Evolutionary conservation across 192 early-diverging fungal genomes (phyloP), one percentile per base, ranked within the genome.

Genomic region (Diversispora eburnea): DNA sequence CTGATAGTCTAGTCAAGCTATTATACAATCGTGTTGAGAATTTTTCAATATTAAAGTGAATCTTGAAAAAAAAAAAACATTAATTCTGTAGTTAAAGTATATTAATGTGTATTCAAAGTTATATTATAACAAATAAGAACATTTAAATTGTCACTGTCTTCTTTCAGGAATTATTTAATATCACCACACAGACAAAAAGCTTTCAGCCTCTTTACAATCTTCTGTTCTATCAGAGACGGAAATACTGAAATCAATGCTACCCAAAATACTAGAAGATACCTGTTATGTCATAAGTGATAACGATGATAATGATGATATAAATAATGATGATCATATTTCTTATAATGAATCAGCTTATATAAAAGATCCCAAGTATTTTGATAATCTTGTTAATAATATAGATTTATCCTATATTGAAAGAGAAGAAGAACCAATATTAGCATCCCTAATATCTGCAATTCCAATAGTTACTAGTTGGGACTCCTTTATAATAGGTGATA

Each of bases 291-390:
- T 3, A 49, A 49, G 48, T 33, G 25, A 33, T 49, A 49, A 49
- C 13, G 13, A 49, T 13, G 9, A 48, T 48, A 9, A 48, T 48
- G 47, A 48, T 9, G 13, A 59, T 59, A 65, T 41, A 65, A 65
- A 65, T 65, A 3, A 65, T 13, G 42, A 65, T 20, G 42, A 65
- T 43, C 42, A 65, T 65, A 65, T 65, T 65, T 65, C 39, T 65
- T 13, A 65, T 20, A 65, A 65, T 65, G 13, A 65, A 45, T 65
- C 39, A 19, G 45, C 2, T 51, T 67, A 52, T 67, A 67, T 67
- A 15, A 67, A 67, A 67, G 65, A 67, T 67, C 12, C 65, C 47
- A 41, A 73, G 15, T 63, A 63, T 63, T 73, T 63, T 63, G 39
- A 73, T 45, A 39, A 20, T 60, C 41, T 60, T 52, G 43, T 52